phyloP scores from a whole-genome alignment of 1,284 basidiomycete species.

The Heliocybe sulcata region DNA sequence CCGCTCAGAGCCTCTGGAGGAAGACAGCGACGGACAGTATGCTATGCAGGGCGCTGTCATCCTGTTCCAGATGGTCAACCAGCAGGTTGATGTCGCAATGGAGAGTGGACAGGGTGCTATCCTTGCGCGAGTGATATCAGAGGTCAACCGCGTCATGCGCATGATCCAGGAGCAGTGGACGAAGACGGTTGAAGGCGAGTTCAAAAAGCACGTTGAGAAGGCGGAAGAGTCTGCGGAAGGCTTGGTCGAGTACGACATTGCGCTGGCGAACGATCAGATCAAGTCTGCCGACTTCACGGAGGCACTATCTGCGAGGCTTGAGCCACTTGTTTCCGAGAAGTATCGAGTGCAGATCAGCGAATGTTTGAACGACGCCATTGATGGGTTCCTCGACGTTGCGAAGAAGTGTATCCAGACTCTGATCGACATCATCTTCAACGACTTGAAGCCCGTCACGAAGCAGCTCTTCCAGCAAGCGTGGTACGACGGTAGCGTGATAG shows the following conservation, averaged over 20 bases:
- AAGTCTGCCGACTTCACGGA: slow-evolving; percentile 95
- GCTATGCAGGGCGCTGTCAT: slow-evolving; percentile 91
- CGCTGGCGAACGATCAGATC: slow-evolving; percentile 98
- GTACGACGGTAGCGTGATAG: slow-evolving; percentile 78
- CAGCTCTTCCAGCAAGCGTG: slow-evolving; percentile 80
- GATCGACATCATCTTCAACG: slow-evolving; percentile 94
- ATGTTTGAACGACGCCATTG: slow-evolving; percentile 91
- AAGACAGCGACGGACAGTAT: slow-evolving; percentile 86
- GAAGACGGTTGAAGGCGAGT: slow-evolving; percentile 78
- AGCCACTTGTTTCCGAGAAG: slow-evolving; percentile 90
- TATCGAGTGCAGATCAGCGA: slow-evolving; percentile 83
- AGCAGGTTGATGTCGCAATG: slow-evolving; percentile 91
- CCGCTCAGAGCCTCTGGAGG: slow-evolving; percentile 82
- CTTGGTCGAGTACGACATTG: slow-evolving; percentile 93
- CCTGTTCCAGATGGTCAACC: slow-evolving; percentile 97
- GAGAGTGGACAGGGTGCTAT: slow-evolving; percentile 96
- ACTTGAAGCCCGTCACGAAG: slow-evolving; percentile 86
- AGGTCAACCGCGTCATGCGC: slow-evolving; percentile 87
- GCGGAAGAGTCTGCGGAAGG: slow-evolving; percentile 87
- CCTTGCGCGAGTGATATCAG: slow-evolving; percentile 85
- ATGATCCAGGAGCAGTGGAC: slow-evolving; percentile 88
- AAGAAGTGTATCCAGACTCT: slow-evolving; percentile 94
- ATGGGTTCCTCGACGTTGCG: slow-evolving; percentile 96
- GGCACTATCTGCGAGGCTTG: slow-evolving; percentile 77
- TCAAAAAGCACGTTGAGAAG: slow-evolving; percentile 82